These are phyloP conservation scores for Anthracocystis setariae DNA, from an alignment of 1,284 basidiomycete species.

Conservation along the genomic window DNA sequence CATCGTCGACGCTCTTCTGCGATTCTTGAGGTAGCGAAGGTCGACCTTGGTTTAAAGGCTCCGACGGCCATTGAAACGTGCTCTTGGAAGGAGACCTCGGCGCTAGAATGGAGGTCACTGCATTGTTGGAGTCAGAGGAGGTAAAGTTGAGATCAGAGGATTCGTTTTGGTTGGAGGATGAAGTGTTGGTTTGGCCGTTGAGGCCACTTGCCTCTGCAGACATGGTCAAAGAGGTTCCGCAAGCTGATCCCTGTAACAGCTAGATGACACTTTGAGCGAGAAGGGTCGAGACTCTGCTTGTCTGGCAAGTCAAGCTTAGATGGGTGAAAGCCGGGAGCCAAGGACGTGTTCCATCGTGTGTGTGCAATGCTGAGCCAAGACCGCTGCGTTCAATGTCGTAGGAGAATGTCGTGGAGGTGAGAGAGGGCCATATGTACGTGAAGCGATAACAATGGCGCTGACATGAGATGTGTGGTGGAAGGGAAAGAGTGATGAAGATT, in stretches of 20 bases:
- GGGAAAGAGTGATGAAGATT: neutral
- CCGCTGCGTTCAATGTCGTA: neutral
- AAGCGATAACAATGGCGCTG: too few relatives aligned
- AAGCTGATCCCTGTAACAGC: too few relatives aligned
- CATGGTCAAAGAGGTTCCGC: neutral
- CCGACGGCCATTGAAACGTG: constrained; percentile 36
- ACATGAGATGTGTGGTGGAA: neutral
- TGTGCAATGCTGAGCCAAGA: constrained; percentile 1
- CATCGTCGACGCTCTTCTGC: constrained; percentile 35
- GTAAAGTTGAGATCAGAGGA: constrained; percentile 39
- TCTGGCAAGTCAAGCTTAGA: constrained; percentile 3
- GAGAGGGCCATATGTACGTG: too few relatives aligned
- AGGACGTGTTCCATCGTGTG: constrained; percentile 10
- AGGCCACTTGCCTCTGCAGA: neutral
- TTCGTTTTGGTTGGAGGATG: constrained; percentile 20
- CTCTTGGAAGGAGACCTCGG: constrained; percentile 12
- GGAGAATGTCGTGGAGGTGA: neutral
- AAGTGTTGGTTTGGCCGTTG: constrained; percentile 9
- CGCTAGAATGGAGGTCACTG: neutral
- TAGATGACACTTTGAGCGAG: too few relatives aligned
- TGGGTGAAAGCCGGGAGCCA: neutral
- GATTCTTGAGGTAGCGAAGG: constrained; percentile 33
- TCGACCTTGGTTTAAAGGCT: constrained; percentile 29
- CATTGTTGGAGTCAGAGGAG: constrained; percentile 31
- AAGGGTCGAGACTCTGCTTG: too few relatives aligned